phyloP scores from a whole-genome alignment of 768 basidiomycete species.

The Cyathus striatus region DNA sequence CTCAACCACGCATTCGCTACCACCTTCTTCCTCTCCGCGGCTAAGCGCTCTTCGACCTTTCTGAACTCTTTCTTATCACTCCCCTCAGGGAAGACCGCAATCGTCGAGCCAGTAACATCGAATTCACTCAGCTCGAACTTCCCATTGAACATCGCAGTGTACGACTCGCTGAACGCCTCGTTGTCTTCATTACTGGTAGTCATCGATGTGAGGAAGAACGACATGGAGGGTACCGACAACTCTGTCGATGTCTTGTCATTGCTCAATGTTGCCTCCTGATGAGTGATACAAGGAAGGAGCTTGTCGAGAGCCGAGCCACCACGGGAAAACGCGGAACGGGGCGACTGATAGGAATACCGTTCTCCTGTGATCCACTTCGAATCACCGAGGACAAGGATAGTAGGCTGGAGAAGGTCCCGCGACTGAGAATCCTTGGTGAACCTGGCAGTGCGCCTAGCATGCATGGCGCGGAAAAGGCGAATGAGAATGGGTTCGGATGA shows the following conservation, averaged over 20 bases:
- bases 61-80: background rate
- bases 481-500: slow-evolving; percentile 4
- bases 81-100: background rate
- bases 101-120: background rate
- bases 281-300: background rate
- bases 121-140: background rate
- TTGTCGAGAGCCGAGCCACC: background rate
- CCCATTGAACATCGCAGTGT: background rate
- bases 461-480: slow-evolving; percentile 3
- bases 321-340: background rate
- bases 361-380: background rate
- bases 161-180: background rate
- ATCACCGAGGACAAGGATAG: background rate
- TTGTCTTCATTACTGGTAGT: no score
- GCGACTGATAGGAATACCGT: background rate
- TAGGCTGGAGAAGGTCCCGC: background rate
- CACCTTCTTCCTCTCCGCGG: background rate
- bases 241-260: background rate
- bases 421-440: background rate
- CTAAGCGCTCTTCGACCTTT: background rate
- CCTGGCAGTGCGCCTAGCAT: background rate
- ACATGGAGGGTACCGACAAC: background rate
- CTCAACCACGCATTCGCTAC: background rate
- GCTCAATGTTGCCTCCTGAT: background rate
- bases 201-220: background rate